Percentiles rank a stretch among this genome's conserved stretches.
Evolutionary conservation across 2,329 filamentous ascomycete genomes (phyloP).

Genomic region (Fonsecaea erecta): DNA sequence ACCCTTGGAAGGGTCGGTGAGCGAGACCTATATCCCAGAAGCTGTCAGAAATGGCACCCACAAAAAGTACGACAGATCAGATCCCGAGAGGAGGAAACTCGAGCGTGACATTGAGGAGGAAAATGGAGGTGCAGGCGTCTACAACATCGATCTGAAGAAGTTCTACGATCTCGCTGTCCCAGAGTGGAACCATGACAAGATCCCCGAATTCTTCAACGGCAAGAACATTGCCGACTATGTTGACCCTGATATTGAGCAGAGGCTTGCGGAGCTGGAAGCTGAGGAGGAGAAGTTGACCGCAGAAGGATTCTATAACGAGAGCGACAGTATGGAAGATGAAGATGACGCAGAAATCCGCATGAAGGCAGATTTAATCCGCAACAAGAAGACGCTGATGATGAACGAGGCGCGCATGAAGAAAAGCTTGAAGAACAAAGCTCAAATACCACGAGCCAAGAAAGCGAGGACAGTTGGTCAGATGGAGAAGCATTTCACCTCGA

Average conservation of each 20-base stretch:
- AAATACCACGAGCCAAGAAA: slow-evolving; percentile 82
- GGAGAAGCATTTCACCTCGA: slow-evolving; percentile 79
- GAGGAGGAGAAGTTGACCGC: slow-evolving; percentile 92
- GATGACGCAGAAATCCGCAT: slow-evolving; percentile 85
- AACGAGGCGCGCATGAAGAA: slow-evolving; percentile 97
- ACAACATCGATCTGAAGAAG: slow-evolving; percentile 87
- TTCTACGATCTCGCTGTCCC: slow-evolving; percentile 86
- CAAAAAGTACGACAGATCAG: slow-evolving; percentile 88
- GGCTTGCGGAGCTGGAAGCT: slow-evolving; percentile 87
- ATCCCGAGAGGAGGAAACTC: slow-evolving; percentile 79
- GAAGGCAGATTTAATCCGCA: slow-evolving; percentile 93
- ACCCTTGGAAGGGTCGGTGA: slow-evolving; percentile 77
- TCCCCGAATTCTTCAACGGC: slow-evolving; percentile 91
- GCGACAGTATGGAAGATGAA: slow-evolving; percentile 79
- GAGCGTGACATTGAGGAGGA: slow-evolving; percentile 88
- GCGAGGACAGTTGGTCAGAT: slow-evolving; percentile 85
- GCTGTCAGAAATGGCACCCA: slow-evolving; percentile 67
- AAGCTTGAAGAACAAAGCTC: slow-evolving; percentile 93
- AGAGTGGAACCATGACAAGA: slow-evolving; percentile 95
- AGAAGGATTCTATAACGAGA: slow-evolving; percentile 91
- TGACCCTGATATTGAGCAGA: slow-evolving; percentile 93
- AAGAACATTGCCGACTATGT: slow-evolving; percentile 98
- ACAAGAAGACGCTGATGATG: slow-evolving; percentile 89
- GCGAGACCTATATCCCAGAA: slow-evolving; percentile 87
- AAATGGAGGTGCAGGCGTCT: slow-evolving; percentile 93